Conservation (phyloP, 2,329 filamentous ascomycete species). For the Ustulina deusta region DNA sequence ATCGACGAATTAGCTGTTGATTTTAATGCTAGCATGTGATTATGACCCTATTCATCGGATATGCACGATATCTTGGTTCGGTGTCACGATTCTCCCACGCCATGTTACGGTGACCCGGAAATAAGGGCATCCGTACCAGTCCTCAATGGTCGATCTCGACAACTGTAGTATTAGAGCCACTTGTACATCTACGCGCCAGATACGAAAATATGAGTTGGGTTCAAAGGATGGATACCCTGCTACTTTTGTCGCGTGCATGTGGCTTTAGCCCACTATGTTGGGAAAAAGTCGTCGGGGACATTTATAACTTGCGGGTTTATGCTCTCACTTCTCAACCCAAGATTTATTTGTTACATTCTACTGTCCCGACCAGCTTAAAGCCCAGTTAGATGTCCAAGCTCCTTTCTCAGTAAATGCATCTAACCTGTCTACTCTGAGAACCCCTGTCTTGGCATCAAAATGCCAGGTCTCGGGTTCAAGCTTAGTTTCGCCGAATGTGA, state of each 20-base stretch:
- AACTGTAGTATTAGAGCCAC: too few relatives aligned
- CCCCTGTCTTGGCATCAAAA: conserved; percentile 61
- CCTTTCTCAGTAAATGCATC: conserved; percentile 61
- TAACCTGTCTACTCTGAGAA: conserved; percentile 65
- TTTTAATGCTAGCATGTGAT: too few relatives aligned
- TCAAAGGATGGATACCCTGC: not conserved
- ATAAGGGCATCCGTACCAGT: too few relatives aligned
- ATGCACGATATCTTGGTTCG: not conserved
- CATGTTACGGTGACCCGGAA: not conserved
- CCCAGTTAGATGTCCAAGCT: conserved; percentile 70
- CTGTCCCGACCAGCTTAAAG: conserved; percentile 61
- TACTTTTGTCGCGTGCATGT: not conserved
- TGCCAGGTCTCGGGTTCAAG: conserved; percentile 59
- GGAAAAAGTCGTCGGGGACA: not conserved
- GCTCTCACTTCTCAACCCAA: not conserved
- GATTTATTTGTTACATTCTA: not conserved
- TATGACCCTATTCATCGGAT: too few relatives aligned
- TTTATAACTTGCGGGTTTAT: not conserved
- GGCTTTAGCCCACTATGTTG: too few relatives aligned
- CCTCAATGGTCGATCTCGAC: too few relatives aligned
- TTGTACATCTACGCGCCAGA: too few relatives aligned
- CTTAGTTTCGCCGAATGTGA: conserved; percentile 64
- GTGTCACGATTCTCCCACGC: not conserved
- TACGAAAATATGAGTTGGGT: too few relatives aligned
- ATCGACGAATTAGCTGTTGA: too few relatives aligned